Evolutionary conservation across 2,329 filamentous ascomycete species (phyloP), one percentile per base, ranked within the genome.

Genomic region (Mycosphaerella sp.): DNA sequence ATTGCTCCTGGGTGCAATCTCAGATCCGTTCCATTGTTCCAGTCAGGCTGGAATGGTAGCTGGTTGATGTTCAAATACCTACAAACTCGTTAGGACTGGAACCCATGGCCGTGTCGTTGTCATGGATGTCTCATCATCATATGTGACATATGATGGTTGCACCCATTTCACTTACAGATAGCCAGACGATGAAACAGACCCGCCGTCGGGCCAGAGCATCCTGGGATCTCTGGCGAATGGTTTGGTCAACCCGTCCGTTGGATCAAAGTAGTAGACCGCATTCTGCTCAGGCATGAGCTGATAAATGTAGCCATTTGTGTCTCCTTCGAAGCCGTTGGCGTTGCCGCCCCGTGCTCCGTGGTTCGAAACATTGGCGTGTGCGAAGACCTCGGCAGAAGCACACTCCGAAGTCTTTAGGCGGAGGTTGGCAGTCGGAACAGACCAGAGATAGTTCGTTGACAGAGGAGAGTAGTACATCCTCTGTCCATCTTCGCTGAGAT

Each of bases 61-160:
- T 78, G 75, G 55, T 78, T 75, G 55, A 75, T 72, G 47, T 74
- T 75, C 50, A 75, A 59, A 53, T 78, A 25, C 21, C 21, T 25
- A 6, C 21, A 6, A 25, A 6, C 7, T 6, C 21, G 21, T 25
- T 25, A 25, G 21, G 4, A 25, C 21, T 25, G 5, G 7, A 25
- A 6, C 21, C 4, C 21, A 25, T 25, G 21, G 21, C 4, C 21
- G 7, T 6, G 21, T 25, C 21, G 21, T 25, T 25, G 7, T 25
- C 3, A 5, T 6, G 21, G 21, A 1, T 25, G 21, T 4, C 21
- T 25, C 21, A 25, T 25, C 21, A 25, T 25, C 21, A 25, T 25
- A 25, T 25, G 21, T 25, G 21, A 6, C 3, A 6, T 25, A 6
- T 25, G 21, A 25, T 25, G 21, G 4, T 21, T 21, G 21, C 5